These are phyloP conservation scores for Phoenix dactylifera DNA, from an alignment of 176 grass and related monocot species.

Conservation along the genomic window DNA sequence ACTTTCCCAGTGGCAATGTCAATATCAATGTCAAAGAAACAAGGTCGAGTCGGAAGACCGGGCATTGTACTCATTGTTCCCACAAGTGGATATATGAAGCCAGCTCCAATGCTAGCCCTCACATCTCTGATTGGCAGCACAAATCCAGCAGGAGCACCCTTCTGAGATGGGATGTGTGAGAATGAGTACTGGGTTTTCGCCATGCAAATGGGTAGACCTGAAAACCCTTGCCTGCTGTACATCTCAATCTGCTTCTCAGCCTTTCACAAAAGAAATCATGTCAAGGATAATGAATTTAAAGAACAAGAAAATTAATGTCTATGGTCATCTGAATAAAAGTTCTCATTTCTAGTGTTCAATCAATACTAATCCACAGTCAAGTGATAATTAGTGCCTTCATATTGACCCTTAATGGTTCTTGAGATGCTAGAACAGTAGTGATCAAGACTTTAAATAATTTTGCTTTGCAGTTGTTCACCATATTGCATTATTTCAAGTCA, in stretches of 20 bases:
- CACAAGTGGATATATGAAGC: conserved; percentile 89
- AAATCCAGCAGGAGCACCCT: conserved; percentile 35
- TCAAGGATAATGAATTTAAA: conserved; percentile 1
- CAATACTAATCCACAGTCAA: too few relatives aligned
- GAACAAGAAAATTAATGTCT: too few relatives aligned
- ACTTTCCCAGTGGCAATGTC: conserved; percentile 66
- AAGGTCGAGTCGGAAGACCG: conserved; percentile 85
- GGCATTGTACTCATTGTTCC: conserved; percentile 96
- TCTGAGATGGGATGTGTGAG: conserved; percentile 54
- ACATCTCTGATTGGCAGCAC: conserved; percentile 84
- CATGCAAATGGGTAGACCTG: conserved; percentile 88
- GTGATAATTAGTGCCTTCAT: too few relatives aligned
- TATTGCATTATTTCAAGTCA: too few relatives aligned
- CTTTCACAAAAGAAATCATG: conserved; percentile 19
- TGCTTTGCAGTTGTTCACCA: too few relatives aligned
- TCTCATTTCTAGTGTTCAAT: too few relatives aligned
- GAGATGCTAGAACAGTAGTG: too few relatives aligned
- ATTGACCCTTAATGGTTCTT: too few relatives aligned
- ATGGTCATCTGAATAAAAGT: too few relatives aligned
- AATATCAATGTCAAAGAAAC: conserved; percentile 74
- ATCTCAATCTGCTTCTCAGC: conserved; percentile 91
- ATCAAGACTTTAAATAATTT: too few relatives aligned
- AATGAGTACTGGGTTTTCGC: conserved; percentile 97
- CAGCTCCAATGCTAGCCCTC: conserved; percentile 80
- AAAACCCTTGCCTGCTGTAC: conserved; percentile 85